Evolutionary conservation across 2,329 filamentous ascomycete genomes (phyloP).

Genomic region (Stachybotrys chartarum): DNA sequence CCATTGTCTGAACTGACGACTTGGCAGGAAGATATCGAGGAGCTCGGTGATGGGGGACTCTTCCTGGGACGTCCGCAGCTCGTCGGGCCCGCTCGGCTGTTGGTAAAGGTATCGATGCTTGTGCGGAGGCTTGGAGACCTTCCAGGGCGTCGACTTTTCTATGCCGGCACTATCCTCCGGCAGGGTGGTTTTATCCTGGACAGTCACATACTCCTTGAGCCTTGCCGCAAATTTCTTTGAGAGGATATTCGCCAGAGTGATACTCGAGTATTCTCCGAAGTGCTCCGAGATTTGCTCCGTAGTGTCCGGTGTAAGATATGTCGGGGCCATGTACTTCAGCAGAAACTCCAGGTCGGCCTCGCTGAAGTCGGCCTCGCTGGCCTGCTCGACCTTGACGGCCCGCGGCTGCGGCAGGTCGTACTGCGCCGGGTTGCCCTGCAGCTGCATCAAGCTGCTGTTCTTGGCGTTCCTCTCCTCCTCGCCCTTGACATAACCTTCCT

Average conservation of each 20-base stretch:
- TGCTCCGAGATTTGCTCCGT: constrained; percentile 73
- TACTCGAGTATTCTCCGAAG: constrained; percentile 76
- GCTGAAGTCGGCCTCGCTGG: constrained; percentile 53
- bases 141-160: constrained; percentile 56
- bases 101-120: constrained; percentile 91
- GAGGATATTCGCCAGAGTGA: constrained; percentile 74
- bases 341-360: constrained; percentile 83
- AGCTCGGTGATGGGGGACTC: constrained; percentile 66
- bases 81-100: constrained; percentile 39
- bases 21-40: constrained; percentile 75
- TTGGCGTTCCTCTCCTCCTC: constrained; percentile 82
- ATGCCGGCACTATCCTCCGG: constrained; percentile 45
- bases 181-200: constrained; percentile 47
- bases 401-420: constrained; percentile 73
- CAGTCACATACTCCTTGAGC: constrained; percentile 64
- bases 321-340: constrained; percentile 81
- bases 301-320: constrained; percentile 87
- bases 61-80: constrained; percentile 28
- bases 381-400: constrained; percentile 39
- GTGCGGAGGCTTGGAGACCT: constrained; percentile 79
- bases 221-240: constrained; percentile 67
- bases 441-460: constrained; percentile 84
- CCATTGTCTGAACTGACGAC: constrained; percentile 82
- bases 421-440: constrained; percentile 84
- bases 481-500: constrained; percentile 84